A percentile compares a stretch with the other conserved stretches of the same genome.
These are phyloP conservation scores for Mycena haematopus DNA, from an alignment of 768 basidiomycete species.

Conservation along the genomic window DNA sequence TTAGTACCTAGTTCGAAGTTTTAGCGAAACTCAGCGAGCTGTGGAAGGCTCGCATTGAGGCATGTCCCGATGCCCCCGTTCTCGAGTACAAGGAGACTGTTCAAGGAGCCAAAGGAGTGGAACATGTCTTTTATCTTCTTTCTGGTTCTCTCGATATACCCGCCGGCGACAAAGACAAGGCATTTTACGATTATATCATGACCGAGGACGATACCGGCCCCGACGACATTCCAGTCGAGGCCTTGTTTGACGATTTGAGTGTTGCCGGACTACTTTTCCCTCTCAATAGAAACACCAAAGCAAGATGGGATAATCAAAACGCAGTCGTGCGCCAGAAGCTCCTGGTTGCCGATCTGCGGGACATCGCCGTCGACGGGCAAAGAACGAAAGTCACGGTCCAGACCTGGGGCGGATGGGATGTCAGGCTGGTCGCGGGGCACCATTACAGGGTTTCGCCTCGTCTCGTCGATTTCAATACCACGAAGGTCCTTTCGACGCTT, in stretches of 20 bases:
- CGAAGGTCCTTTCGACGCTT: constrained; percentile 50
- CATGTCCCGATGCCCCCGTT: constrained; percentile 54
- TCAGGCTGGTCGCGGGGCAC: constrained; percentile 39
- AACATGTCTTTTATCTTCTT: constrained; percentile 48
- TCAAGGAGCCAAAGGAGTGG: constrained; percentile 37
- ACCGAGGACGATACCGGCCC: constrained; percentile 42
- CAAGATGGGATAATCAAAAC: constrained; percentile 47
- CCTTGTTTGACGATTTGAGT: constrained; percentile 56
- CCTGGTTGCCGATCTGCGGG: constrained; percentile 47
- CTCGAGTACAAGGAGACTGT: constrained; percentile 44
- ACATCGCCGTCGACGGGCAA: constrained; percentile 42
- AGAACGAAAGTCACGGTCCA: constrained; percentile 45
- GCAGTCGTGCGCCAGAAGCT: constrained; percentile 46
- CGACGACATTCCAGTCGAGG: constrained; percentile 49
- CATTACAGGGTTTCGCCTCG: constrained; percentile 55
- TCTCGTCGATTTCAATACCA: constrained; percentile 60
- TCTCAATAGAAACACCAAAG: constrained; percentile 44
- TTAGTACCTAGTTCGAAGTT: constrained; percentile 51
- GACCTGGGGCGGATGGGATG: constrained; percentile 44
- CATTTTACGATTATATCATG: constrained; percentile 54
- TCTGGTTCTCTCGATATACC: constrained; percentile 52
- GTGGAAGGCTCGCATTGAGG: constrained; percentile 56
- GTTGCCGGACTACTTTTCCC: constrained; percentile 53
- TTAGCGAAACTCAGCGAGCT: constrained; percentile 51
- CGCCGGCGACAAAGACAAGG: constrained; percentile 43